phyloP scores from a whole-genome alignment of 2,329 filamentous ascomycete genomes.

The Sarocladiaceae sp. region DNA sequence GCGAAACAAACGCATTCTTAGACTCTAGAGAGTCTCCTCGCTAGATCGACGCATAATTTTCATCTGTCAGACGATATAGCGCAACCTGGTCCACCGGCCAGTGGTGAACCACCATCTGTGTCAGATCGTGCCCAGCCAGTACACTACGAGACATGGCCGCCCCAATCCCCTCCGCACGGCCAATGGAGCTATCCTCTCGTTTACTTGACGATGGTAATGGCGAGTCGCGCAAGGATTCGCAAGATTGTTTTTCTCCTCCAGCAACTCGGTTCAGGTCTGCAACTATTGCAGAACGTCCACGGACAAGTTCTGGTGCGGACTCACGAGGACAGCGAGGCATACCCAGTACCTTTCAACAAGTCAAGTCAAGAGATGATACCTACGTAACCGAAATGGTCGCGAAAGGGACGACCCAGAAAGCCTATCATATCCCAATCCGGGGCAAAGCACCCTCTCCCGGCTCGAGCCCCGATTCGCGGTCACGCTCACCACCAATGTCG shows the following conservation, averaged over 20 bases:
- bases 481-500: slow-evolving; percentile 20
- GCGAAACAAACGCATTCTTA: slow-evolving; percentile 6
- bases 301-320: slow-evolving; percentile 5
- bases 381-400: slow-evolving; percentile 22
- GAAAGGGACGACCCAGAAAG: slow-evolving; percentile 26
- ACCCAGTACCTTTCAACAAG: not conserved
- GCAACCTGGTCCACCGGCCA: slow-evolving; percentile 4
- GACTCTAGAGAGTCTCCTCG: not conserved
- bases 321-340: not conserved
- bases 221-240: not conserved
- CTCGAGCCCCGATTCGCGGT: slow-evolving; percentile 28
- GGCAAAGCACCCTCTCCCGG: slow-evolving; percentile 37
- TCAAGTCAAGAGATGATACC: slow-evolving; percentile 37
- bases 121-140: slow-evolving; percentile 9
- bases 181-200: slow-evolving; percentile 1
- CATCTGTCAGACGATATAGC: not conserved
- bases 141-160: slow-evolving; percentile 1
- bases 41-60: slow-evolving; percentile 6
- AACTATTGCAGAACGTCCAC: slow-evolving; percentile 4
- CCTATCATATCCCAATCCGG: slow-evolving; percentile 35
- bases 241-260: not conserved
- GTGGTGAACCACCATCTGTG: slow-evolving; percentile 7
- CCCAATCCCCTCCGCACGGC: slow-evolving; percentile 4
- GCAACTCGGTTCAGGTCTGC: not conserved
- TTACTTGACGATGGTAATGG: slow-evolving; percentile 1